Evolutionary conservation across 169 alveolate genomes (phyloP).

Genomic region (Plasmodium knowlesi): DNA sequence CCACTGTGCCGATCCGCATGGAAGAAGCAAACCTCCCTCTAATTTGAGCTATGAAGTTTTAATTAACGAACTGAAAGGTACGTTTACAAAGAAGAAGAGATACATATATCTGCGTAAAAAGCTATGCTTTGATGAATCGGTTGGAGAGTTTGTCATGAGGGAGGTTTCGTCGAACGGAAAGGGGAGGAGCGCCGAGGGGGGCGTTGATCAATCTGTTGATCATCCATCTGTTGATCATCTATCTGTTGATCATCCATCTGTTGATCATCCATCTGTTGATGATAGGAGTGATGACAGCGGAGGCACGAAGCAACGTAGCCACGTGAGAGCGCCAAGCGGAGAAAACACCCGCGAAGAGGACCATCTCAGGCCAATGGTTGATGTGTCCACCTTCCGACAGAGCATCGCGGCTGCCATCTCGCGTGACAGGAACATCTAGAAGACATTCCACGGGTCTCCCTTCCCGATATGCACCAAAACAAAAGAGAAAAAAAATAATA

Average conservation of each 20-base stretch:
- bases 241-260: too few relatives aligned
- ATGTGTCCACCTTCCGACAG: constrained; percentile 7
- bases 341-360: neutral
- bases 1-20: neutral
- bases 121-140: constrained; percentile 18
- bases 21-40: neutral
- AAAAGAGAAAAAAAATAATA: neutral
- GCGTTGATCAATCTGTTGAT: too few relatives aligned
- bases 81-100: constrained; percentile 7
- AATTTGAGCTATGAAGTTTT: neutral
- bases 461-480: neutral
- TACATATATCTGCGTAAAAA: constrained; percentile 25
- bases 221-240: too few relatives aligned
- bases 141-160: constrained; percentile 8
- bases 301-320: too few relatives aligned
- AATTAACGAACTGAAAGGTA: constrained; percentile 22
- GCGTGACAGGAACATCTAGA: neutral
- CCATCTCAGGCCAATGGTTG: constrained; percentile 6
- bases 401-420: constrained; percentile 16
- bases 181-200: neutral
- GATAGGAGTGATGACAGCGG: neutral
- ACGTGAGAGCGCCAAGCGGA: too few relatives aligned
- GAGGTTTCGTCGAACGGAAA: neutral
- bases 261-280: too few relatives aligned
- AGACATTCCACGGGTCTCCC: neutral